Conservation (phyloP, 2,329 filamentous ascomycete species). For the Calonectria hawksworthii region DNA sequence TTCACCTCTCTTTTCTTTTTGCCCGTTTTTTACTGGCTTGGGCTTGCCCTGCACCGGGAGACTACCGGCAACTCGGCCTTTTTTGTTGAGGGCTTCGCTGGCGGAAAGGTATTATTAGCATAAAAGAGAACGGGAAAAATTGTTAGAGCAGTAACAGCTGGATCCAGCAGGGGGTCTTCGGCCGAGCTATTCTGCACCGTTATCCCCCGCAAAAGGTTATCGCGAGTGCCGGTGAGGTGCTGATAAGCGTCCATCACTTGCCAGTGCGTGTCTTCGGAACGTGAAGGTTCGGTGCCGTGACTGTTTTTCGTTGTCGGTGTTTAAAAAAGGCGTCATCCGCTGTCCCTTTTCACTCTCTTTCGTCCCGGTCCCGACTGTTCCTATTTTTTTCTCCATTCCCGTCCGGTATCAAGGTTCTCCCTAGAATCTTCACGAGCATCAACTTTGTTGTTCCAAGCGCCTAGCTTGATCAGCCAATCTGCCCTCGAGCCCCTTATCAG, state of each 20-base stretch:
- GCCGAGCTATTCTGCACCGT: neutral
- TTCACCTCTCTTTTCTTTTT: neutral
- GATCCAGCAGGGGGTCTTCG: neutral
- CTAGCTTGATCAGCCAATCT: conserved; percentile 23
- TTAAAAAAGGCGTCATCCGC: conserved; percentile 9
- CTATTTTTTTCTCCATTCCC: neutral
- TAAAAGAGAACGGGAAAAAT: neutral
- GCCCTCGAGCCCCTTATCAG: conserved; percentile 37
- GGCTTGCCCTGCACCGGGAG: neutral
- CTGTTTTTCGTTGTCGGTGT: neutral
- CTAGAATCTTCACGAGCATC: conserved; percentile 6
- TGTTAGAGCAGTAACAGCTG: conserved; percentile 18
- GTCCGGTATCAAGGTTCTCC: neutral
- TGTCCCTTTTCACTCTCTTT: neutral
- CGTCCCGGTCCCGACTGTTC: neutral
- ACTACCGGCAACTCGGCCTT: conserved; percentile 15
- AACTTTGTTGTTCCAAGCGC: conserved; percentile 11
- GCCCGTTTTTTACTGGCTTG: neutral
- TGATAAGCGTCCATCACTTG: conserved; percentile 26
- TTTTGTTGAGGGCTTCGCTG: conserved; percentile 1
- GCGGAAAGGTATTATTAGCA: neutral
- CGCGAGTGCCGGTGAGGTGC: conserved; percentile 5
- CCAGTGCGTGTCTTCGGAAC: neutral
- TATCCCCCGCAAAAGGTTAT: conserved; percentile 25
- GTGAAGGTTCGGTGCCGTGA: neutral